Base-by-base conservation (phyloP, 805 yeast species). In the Candida krabiensis region DNA sequence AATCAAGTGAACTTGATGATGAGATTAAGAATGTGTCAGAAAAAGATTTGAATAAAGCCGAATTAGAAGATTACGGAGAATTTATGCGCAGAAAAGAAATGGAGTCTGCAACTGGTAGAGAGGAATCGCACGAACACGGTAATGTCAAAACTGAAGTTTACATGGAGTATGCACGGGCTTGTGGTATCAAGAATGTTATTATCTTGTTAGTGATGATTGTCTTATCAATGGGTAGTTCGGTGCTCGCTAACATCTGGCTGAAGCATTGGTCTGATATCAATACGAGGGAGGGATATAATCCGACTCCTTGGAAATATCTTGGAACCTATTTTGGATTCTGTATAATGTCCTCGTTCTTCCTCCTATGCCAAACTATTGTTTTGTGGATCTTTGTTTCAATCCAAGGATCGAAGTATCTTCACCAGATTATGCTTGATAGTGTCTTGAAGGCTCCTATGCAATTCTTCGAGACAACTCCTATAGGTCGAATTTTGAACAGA, bases 241-340 rank as follows among this genome's bases (percentile, higher is more conserved):
- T 87, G 35, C 66, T 67, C 30, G 80, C 89, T 25, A 89, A 83
- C 58, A 77, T 91, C 37, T 93, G 99, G 99, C 76, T 93, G 54
- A 93, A 93, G 61, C 87, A 87, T 61, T 93, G 99, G 99, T 86
- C 98, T 9, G 99, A 93, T 59, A 77, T 84, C 16, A 93, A 91
- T 57, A 73, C 90, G 3, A 65, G 61, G 30, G 58, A 64, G 26
- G 91, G 89, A 18, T 65, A 64, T 40, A 91, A 91, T 58, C 95
- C 96, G 2, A 60, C 79, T 42, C 78, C 85, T n/a, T 67, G 67
- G 37, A 77, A 64, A 53, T 93, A 89, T 53, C 69, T 93, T 49
- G 83, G 84, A 14, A 70, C 86, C 38, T 93, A 91, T 58, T 76
- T 85, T 43, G 69, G 72, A 9, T 68, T 91, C 29, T 97, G 99